Evolutionary conservation across 1,139 yeast genomes (phyloP).

Genomic region (Chernovozyma aurita): DNA sequence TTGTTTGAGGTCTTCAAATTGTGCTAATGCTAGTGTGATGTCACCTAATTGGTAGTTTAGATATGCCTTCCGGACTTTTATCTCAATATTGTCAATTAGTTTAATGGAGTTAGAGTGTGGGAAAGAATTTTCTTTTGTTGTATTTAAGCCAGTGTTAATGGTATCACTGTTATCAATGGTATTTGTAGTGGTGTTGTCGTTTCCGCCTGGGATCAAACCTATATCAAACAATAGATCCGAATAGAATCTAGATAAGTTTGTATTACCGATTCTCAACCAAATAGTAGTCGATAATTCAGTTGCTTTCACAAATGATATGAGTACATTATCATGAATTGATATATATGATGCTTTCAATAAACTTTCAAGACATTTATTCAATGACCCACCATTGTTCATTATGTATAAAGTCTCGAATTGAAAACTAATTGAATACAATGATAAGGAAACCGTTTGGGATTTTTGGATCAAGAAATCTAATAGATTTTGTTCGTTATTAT

Average conservation of each 20-base stretch:
- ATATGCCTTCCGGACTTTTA: conserved; percentile 35
- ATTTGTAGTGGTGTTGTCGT: conserved; percentile 15
- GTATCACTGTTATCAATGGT: conserved; percentile 23
- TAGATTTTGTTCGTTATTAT: conserved; percentile 51
- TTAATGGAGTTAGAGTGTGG: neutral
- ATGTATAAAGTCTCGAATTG: conserved; percentile 56
- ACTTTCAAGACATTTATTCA: conserved; percentile 46
- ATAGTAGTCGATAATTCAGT: conserved; percentile 43
- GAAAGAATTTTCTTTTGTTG: neutral
- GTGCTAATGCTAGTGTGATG: conserved; percentile 28
- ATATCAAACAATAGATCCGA: conserved; percentile 36
- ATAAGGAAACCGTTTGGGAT: conserved; percentile 48
- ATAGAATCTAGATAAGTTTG: conserved; percentile 42
- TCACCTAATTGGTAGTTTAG: conserved; percentile 35
- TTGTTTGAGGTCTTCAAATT: conserved; percentile 23
- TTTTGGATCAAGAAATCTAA: conserved; percentile 58
- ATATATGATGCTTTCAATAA: conserved; percentile 51
- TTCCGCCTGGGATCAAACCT: neutral
- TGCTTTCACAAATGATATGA: conserved; percentile 38
- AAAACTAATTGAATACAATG: conserved; percentile 54
- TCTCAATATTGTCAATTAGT: conserved; percentile 26
- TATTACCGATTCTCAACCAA: conserved; percentile 52
- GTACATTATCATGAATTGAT: conserved; percentile 37
- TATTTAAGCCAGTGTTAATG: neutral
- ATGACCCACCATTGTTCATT: conserved; percentile 46